A percentile compares a stretch with the other conserved stretches of the same genome.
Conservation (phyloP, 768 basidiomycete species). For the Galerina sulciceps region DNA sequence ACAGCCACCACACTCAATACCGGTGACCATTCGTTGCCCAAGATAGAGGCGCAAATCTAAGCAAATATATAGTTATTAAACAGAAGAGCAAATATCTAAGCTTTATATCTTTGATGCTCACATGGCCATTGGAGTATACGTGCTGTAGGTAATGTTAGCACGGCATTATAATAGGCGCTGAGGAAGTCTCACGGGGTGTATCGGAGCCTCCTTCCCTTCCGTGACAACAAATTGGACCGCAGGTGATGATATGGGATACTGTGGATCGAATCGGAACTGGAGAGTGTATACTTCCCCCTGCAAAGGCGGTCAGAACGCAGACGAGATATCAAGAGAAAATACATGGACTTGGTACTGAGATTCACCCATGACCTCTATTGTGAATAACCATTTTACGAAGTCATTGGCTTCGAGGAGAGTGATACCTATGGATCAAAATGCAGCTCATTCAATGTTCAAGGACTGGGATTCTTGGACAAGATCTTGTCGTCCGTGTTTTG, state of each 20-base stretch:
- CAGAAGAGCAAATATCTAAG: neutral
- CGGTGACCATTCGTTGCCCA: conserved; percentile 90
- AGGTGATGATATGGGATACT: conserved; percentile 87
- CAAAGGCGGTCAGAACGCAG: neutral
- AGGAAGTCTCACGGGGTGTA: conserved; percentile 69
- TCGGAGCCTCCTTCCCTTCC: conserved; percentile 65
- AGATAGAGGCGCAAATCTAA: conserved; percentile 88
- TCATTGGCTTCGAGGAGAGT: conserved; percentile 75
- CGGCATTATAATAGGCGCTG: neutral
- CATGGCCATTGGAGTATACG: conserved; percentile 88
- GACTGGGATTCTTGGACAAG: neutral
- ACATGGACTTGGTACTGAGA: conserved; percentile 64
- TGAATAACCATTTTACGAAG: conserved; percentile 77
- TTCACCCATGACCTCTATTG: conserved; percentile 85
- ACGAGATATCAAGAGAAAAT: neutral
- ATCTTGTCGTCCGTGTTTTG: neutral
- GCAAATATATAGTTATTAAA: neutral
- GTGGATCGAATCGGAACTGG: conserved; percentile 80
- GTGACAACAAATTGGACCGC: conserved; percentile 85
- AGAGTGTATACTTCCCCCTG: conserved; percentile 80
- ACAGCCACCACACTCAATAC: conserved; percentile 83
- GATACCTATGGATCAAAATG: conserved; percentile 56
- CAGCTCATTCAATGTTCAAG: conserved; percentile 5
- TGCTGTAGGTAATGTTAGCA: conserved; percentile 49
- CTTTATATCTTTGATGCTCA: conserved; percentile 39